Base-by-base conservation (phyloP, 805 yeast genomes). In the Saccharomycopsis sp. region DNA sequence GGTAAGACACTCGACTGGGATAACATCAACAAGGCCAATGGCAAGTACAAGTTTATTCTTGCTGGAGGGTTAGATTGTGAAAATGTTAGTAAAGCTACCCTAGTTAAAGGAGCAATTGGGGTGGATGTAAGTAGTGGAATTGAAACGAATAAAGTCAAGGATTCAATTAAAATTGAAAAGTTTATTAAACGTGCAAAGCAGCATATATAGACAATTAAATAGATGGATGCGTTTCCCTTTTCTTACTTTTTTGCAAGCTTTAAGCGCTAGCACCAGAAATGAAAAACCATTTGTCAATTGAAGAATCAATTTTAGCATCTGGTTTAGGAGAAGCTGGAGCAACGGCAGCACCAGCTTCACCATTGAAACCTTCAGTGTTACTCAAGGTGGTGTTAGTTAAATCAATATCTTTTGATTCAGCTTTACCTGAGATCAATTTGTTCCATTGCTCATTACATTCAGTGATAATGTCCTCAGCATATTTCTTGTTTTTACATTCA, bases 231-330 rank as follows among this genome's bases (percentile, higher is more conserved):
- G 13, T 11, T 11, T 27, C 31, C 13, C 31, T 33, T 11, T 17
- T 9, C 16, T 17, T 33, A 14, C 13, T 17, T 14, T 14, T 14
- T n/a, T 14, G 8, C n/a, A 17, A 8, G 37, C 37, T 14, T 56
- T 54, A 70, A 58, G 72, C 71, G 53, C 77, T 71, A 52, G 84
- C 80, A 70, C 90, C 93, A 50, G 90, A 86, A 63, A 90, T 90
- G 80, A 79, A 90, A 78, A 93, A 90, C 98, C 98, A 90, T 73
- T 90, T 90, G 77, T 90, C 97, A 64, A 90, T 72, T 45, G 96
- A 86, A 70, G 85, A 79, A 74, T 90, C 98, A 65, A 93, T 86
- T 67, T 96, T 95, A 53, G 95, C 96, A 63, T 89, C 88, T 53
- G 89, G 75, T 54, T 70, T 65, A 54, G 83, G 77, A 56, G 76